A percentile compares a stretch with the other conserved stretches of the same genome.
phyloP scores from a whole-genome alignment of 1,139 yeast species.

The Pichiaceae sp. region DNA sequence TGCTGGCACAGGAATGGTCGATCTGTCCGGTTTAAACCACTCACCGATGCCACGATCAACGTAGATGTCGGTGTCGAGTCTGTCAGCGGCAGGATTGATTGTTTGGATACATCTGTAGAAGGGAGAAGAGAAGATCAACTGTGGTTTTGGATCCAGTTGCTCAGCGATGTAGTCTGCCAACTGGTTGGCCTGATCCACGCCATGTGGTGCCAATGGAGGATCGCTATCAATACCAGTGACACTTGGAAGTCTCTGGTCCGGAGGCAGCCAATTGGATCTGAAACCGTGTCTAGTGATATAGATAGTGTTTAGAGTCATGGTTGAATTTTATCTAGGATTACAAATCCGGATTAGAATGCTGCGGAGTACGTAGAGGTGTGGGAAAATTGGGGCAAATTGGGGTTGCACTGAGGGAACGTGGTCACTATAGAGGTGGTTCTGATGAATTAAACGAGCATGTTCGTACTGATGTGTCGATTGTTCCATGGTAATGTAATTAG shows the following conservation, averaged over 20 bases:
- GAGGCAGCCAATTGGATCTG: slow-evolving; percentile 47
- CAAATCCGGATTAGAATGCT: too few species aligned
- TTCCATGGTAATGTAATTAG: too few species aligned
- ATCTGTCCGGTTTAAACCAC: slow-evolving; percentile 45
- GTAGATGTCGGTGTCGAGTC: slow-evolving; percentile 32
- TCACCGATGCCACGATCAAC: slow-evolving; percentile 54
- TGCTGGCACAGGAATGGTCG: slow-evolving; percentile 43
- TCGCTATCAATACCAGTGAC: slow-evolving; percentile 57
- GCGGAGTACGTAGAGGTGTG: too few species aligned
- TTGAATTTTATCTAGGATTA: too few species aligned
- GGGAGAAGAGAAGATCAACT: slow-evolving; percentile 46
- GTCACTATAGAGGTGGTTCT: too few species aligned
- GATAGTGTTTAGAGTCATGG: slow-evolving; percentile 37
- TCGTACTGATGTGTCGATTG: too few species aligned
- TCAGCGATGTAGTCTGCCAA: slow-evolving; percentile 33
- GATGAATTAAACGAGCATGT: too few species aligned
- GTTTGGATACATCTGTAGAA: slow-evolving; percentile 55
- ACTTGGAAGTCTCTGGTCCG: slow-evolving; percentile 35
- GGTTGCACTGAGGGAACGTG: too few species aligned
- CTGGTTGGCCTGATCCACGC: slow-evolving; percentile 50
- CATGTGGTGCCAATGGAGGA: slow-evolving; percentile 56
- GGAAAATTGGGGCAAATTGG: too few species aligned
- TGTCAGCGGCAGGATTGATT: slow-evolving; percentile 39
- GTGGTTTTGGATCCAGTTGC: slow-evolving; percentile 29
- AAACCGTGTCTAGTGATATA: slow-evolving; percentile 55